Evolutionary conservation across 2,329 filamentous ascomycete genomes (phyloP), one percentile per base, ranked within the genome.

Genomic region (Zalaria obscura): DNA sequence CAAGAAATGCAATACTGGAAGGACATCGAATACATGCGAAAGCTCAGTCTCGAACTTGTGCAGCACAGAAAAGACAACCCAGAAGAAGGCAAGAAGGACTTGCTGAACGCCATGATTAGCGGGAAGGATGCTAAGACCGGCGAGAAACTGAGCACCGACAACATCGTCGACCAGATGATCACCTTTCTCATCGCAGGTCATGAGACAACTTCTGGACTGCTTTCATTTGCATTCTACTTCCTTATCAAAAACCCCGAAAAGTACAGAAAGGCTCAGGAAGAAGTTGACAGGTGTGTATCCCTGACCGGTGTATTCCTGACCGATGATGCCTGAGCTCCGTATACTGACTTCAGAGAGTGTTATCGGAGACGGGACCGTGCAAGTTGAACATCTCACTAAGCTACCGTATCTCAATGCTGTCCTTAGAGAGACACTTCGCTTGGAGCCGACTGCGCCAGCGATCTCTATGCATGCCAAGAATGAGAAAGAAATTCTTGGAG

Each of bases 121-220:
- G 78, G 78, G 0, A 69, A 68, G 7, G 82, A 87, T 52, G 69
- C 76, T 1, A 72, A 76, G 58, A 84, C 80, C 3, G 78, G 80
- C 8, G 65, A 78, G 49, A 70, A 68, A n/a, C 61, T 86, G 48
- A 70, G 65, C 1, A 76, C 83, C 45, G 64, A 71, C 4, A 73
- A 67, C 38, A 80, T 85, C 47, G 69, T 75, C 10, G 69, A 80
- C 54, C 83, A 86, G 48, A 74, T 86, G 61, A 50, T 56, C 44
- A 85, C 80, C 0, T 84, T 85, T 48, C 58, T 85, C 6, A 77
- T 80, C 50, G 78, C 78, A 31, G 77, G 67, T 59, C 80, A 83
- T 47, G 81, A 85, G 50, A 87, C 83, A 0, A 81, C 81, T 0
- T 75, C 76, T 2, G 80, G 79, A 3, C 60, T 80, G 10, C 56